These are phyloP conservation scores for Aspergillus ochraceoroseus DNA, from an alignment of 2,329 filamentous ascomycete genomes.

Conservation along the genomic window DNA sequence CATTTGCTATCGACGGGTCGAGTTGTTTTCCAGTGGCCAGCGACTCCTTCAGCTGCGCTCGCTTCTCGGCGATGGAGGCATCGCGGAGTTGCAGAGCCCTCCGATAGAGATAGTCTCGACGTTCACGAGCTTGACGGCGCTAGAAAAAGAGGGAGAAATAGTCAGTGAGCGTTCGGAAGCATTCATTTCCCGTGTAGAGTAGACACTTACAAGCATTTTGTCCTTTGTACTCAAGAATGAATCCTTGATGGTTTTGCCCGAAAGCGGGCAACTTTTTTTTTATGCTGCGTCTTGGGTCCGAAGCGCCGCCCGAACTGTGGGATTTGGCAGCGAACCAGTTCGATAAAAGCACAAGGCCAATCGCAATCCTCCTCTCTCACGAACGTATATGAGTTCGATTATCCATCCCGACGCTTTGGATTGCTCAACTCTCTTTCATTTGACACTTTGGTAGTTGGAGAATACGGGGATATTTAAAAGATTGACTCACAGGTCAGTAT, in stretches of 20 bases:
- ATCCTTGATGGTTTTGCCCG: conserved; percentile 9
- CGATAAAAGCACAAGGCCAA: conserved; percentile 22
- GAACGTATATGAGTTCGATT: conserved; percentile 15
- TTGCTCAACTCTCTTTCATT: conserved; percentile 23
- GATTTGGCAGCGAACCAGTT: conserved; percentile 28
- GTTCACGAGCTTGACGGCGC: conserved; percentile 70
- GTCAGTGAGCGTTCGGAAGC: neutral
- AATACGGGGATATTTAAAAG: conserved; percentile 15
- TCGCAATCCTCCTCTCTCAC: conserved; percentile 18
- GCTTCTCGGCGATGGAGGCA: conserved; percentile 87
- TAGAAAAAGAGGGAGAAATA: conserved; percentile 22
- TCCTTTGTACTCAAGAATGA: conserved; percentile 6
- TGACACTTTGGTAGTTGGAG: conserved; percentile 23
- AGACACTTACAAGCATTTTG: conserved; percentile 33
- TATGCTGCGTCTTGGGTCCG: conserved; percentile 29
- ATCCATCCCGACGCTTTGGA: conserved; percentile 15
- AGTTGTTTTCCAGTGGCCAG: conserved; percentile 85
- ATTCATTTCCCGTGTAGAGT: neutral
- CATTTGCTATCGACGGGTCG: conserved; percentile 75
- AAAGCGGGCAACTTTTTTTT: conserved; percentile 38
- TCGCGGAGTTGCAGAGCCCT: conserved; percentile 81
- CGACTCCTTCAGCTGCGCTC: conserved; percentile 78
- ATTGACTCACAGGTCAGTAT: conserved; percentile 18
- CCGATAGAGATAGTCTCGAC: conserved; percentile 85
- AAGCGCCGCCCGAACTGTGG: conserved; percentile 27